These are phyloP conservation scores for Fusarium bulbicola DNA, from an alignment of 2,329 filamentous ascomycete species.

Conservation along the genomic window DNA sequence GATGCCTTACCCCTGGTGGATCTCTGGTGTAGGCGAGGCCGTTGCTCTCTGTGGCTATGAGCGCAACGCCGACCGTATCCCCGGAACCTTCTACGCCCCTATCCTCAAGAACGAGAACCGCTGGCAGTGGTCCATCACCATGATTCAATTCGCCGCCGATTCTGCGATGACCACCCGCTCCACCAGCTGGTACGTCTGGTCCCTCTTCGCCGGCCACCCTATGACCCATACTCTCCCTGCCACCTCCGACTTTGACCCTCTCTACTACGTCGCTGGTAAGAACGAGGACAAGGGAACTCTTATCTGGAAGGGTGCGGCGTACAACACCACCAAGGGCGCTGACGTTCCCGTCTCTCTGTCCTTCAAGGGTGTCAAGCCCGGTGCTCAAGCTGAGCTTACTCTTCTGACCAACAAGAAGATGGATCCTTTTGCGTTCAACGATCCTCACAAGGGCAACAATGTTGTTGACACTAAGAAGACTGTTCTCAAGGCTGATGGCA, in stretches of 20 bases:
- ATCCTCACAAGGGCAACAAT: constrained; percentile 56
- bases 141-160: constrained; percentile 59
- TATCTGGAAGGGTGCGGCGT: constrained; percentile 62
- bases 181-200: constrained; percentile 61
- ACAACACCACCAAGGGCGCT: constrained; percentile 58
- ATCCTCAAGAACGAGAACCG: constrained; percentile 60
- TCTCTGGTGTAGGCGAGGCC: constrained; percentile 68
- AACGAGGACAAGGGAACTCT: constrained; percentile 52
- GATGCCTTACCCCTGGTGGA: constrained; percentile 63
- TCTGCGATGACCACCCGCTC: constrained; percentile 58
- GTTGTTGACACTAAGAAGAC: constrained; percentile 56
- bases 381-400: constrained; percentile 54
- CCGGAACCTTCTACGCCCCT: constrained; percentile 62
- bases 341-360: constrained; percentile 56
- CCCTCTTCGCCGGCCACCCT: constrained; percentile 57
- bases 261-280: constrained; percentile 61
- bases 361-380: constrained; percentile 55
- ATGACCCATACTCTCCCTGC: constrained; percentile 58
- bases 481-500: constrained; percentile 52
- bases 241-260: constrained; percentile 53
- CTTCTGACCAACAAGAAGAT: constrained; percentile 53
- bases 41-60: constrained; percentile 73
- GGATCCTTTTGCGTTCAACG: constrained; percentile 56
- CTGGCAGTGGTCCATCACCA: constrained; percentile 63
- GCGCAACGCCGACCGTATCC: constrained; percentile 68